These are phyloP conservation scores for Rhizomucor pusillus DNA, from an alignment of 371 early-diverging fungal genomes.

Conservation along the genomic window DNA sequence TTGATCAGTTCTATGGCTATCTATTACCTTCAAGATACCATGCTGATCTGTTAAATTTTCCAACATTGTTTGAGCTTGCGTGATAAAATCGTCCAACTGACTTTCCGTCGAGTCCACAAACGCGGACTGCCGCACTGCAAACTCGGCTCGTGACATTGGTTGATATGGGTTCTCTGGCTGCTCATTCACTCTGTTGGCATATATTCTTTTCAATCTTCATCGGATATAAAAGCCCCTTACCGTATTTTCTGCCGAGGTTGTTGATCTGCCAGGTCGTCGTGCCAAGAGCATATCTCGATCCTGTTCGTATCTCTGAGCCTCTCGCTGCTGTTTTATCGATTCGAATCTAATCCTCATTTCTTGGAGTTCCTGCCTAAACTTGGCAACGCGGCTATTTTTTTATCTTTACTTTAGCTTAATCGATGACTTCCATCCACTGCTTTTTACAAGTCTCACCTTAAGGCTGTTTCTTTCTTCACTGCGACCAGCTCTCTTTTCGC, in stretches of 20 bases:
- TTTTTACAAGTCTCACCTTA: conserved; percentile 47
- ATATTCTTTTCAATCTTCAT: too few relatives aligned
- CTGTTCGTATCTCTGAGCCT: conserved; percentile 39
- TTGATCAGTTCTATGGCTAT: not conserved
- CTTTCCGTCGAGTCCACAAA: conserved; percentile 59
- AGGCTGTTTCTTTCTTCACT: conserved; percentile 72
- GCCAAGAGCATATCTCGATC: conserved; percentile 52
- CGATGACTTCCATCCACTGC: not conserved
- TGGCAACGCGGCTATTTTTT: conserved; percentile 55
- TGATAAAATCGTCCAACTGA: conserved; percentile 71
- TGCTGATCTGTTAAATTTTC: conserved; percentile 78
- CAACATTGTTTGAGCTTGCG: conserved; percentile 66
- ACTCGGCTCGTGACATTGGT: conserved; percentile 35
- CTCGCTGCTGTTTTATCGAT: conserved; percentile 52
- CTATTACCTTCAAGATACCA: conserved; percentile 68
- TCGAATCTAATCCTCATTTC: conserved; percentile 55
- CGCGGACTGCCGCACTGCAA: conserved; percentile 40
- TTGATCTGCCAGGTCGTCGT: conserved; percentile 23
- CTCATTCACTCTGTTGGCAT: not conserved
- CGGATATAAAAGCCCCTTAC: not conserved
- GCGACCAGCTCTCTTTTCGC: conserved; percentile 74
- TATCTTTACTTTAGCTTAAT: too few relatives aligned
- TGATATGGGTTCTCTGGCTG: conserved; percentile 53
- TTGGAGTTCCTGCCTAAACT: conserved; percentile 65
- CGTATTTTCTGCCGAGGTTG: not conserved